These are phyloP conservation scores for Phyllosticta citriasiana DNA, from an alignment of 2,329 filamentous ascomycete genomes.

Conservation along the genomic window DNA sequence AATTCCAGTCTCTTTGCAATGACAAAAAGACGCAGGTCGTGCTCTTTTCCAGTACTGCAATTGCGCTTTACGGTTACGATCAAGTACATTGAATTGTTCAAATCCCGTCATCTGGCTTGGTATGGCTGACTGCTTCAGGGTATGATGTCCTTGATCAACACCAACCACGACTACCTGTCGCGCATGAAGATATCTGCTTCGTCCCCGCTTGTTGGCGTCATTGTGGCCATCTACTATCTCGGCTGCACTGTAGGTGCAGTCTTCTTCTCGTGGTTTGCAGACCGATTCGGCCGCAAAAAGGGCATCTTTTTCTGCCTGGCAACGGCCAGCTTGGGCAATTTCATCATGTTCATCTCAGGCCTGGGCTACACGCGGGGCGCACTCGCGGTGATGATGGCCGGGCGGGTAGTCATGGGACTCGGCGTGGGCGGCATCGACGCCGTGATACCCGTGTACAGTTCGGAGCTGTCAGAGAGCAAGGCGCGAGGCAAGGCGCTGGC, in stretches of 20 bases:
- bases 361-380: constrained; percentile 33
- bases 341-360: constrained; percentile 51
- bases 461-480: constrained; percentile 47
- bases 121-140: constrained; percentile 17
- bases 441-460: constrained; percentile 51
- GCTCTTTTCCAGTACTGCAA: constrained; percentile 43
- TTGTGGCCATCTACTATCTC: constrained; percentile 53
- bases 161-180: constrained; percentile 43
- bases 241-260: constrained; percentile 50
- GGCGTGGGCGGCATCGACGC: constrained; percentile 52
- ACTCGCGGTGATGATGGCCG: constrained; percentile 41
- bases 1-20: background rate
- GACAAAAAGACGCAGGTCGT: constrained; percentile 40
- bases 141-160: constrained; percentile 48
- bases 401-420: constrained; percentile 45
- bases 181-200: constrained; percentile 47
- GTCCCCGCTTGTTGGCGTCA: constrained; percentile 46
- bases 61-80: constrained; percentile 44
- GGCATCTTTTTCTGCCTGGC: constrained; percentile 47
- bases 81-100: constrained; percentile 11
- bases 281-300: constrained; percentile 44
- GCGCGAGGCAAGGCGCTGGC: constrained; percentile 48
- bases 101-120: background rate
- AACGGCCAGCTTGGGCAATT: constrained; percentile 44
- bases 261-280: constrained; percentile 45